Base-by-base conservation (phyloP, 2,329 filamentous ascomycete genomes). In the Calonectria hongkongensis region DNA sequence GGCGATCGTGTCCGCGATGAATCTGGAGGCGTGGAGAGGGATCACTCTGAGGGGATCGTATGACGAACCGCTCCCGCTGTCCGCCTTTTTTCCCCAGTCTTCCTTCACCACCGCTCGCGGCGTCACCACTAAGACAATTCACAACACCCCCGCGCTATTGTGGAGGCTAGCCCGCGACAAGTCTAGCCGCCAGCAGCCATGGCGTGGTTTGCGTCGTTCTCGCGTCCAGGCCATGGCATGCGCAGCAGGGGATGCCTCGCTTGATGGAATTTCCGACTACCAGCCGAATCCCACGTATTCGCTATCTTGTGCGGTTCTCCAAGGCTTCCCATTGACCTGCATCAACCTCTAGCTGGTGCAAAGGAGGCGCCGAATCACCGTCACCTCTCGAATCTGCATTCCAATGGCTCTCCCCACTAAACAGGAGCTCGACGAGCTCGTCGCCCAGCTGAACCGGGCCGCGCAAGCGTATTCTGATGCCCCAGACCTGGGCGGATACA, bases 401-500 rank as follows among this genome's bases (percentile, higher is more conserved):
- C 21, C 33, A 60, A 76, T 76, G 71, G 67, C 77, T 10, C 66
- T 80, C 27, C 75, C 74, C 0, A 71, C 51, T 33, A 77, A 77
- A 68, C 43, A 62, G 28, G 73, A 78, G 36, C 69, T 80, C n/a
- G 66, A 79, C 2, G 67, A 68, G 16, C 74, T 79, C 15, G 71
- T 82, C 33, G 60, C 10, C 25, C 63, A 62, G 33, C 74, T 81
- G 3, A 76, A 47, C 30, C 73, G 74, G 33, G 73, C 65, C 21
- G 74, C 76, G 33, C 68, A 76, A 25, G 71, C 62, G 13, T 82
- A 82, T 45, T 75, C 76, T 13, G 75, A 79, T 68, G 68, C 76
- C 4, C 75, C 75, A 8, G 79, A 77, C 62, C 70, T 82, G 15
- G 50, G 72, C 3, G 78, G 78, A 21, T 76, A 80, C 66, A 75